Evolutionary conservation across 164 flowering plant species (phyloP).

Genomic region (Umbilicus rupestris): DNA sequence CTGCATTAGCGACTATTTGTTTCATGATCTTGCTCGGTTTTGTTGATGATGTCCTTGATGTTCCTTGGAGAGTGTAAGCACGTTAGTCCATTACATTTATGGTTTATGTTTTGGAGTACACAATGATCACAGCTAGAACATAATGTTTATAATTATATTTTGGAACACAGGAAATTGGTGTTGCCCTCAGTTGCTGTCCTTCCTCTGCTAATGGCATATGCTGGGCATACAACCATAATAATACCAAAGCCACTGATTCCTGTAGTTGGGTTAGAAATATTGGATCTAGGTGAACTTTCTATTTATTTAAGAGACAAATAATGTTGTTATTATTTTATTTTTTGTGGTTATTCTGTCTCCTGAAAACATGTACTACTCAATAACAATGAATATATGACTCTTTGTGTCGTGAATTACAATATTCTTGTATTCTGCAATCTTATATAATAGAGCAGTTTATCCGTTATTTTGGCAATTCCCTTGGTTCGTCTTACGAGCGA

Average conservation of each 20-base stretch:
- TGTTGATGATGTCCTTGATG: slow-evolving; percentile 93
- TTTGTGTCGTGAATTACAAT: neutral
- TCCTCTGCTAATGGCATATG: slow-evolving; percentile 94
- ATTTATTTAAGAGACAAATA: neutral
- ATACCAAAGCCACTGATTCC: slow-evolving; percentile 88
- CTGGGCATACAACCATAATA: slow-evolving; percentile 85
- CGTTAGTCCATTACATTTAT: neutral
- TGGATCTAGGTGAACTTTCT: slow-evolving; percentile 61
- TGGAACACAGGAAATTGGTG: slow-evolving; percentile 65
- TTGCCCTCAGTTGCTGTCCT: slow-evolving; percentile 86
- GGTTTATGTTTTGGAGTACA: neutral
- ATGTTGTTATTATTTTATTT: no score
- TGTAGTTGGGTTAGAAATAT: slow-evolving; percentile 53
- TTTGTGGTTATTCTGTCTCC: neutral
- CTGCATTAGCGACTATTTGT: slow-evolving; percentile 82
- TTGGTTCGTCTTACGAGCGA: neutral
- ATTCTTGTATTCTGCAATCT: neutral
- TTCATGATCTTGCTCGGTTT: slow-evolving; percentile 95
- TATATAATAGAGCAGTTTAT: no score
- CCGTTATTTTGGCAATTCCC: no score
- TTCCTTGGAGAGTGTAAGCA: slow-evolving; percentile 97
- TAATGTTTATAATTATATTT: slow-evolving; percentile 8
- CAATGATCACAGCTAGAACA: no score
- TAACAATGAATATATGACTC: no score
- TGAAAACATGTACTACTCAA: neutral